Conservation (phyloP, 1,284 basidiomycete species). For the Malassezia psittaci region DNA sequence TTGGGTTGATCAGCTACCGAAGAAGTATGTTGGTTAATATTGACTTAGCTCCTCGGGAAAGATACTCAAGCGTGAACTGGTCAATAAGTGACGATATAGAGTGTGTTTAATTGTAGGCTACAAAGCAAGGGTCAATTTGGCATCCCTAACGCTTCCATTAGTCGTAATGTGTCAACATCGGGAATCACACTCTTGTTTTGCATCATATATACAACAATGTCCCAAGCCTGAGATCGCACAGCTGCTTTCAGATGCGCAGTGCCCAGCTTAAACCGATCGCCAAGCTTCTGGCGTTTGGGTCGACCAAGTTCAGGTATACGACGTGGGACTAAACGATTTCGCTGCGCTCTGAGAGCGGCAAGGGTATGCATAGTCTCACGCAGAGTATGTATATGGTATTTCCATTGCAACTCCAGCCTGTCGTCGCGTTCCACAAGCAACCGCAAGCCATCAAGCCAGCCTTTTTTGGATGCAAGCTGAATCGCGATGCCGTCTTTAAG, state of each 20-base stretch:
- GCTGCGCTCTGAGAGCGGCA: not conserved
- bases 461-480: constrained; percentile 13
- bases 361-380: constrained; percentile 3
- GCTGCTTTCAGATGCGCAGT: not conserved
- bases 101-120: no score
- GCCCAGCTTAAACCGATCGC: constrained; percentile 9
- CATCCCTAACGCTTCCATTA: constrained; percentile 11
- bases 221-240: constrained; percentile 10
- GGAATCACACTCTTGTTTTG: constrained; percentile 12
- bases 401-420: constrained; percentile 10
- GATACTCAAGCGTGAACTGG: constrained; percentile 38
- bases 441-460: constrained; percentile 1
- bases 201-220: constrained; percentile 14
- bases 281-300: constrained; percentile 6
- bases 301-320: not conserved
- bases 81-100: not conserved
- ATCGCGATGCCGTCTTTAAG: constrained; percentile 9
- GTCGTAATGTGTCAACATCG: constrained; percentile 10
- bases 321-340: not conserved
- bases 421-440: constrained; percentile 15
- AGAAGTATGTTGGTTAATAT: not conserved
- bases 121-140: not conserved
- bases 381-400: constrained; percentile 1
- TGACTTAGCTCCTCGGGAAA: constrained; percentile 28
- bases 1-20: constrained; percentile 38